Evolutionary conservation across 495 filamentous ascomycete genomes (phyloP).

Genomic region (Daldinia grandis): DNA sequence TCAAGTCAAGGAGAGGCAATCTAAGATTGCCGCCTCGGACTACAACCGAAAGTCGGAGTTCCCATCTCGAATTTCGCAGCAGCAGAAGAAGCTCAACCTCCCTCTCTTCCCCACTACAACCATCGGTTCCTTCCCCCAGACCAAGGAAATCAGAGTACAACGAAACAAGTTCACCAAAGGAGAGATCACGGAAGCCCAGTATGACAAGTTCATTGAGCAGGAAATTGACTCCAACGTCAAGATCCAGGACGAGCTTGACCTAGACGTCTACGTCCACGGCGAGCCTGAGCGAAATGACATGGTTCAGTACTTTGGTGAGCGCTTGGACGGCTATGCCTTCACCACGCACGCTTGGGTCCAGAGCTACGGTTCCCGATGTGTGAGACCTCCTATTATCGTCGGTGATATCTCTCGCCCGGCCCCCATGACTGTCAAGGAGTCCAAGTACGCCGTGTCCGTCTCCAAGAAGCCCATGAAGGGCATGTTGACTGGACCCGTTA

Average conservation of each 20-base stretch:
- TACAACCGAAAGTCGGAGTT: constrained; percentile 94
- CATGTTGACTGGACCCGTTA: constrained; percentile 99
- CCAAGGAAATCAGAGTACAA: constrained; percentile 94
- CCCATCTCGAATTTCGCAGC: constrained; percentile 79
- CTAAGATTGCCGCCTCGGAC: constrained; percentile 79
- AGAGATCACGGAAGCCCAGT: constrained; percentile 89
- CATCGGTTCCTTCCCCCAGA: constrained; percentile 99
- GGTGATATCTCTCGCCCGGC: constrained; percentile 95
- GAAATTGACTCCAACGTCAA: constrained; percentile 93
- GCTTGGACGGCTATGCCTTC: constrained; percentile 95
- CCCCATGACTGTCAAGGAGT: constrained; percentile 99
- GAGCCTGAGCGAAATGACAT: constrained; percentile 99
- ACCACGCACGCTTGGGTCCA: constrained; percentile 99
- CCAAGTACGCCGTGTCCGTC: constrained; percentile 94
- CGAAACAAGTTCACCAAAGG: constrained; percentile 98
- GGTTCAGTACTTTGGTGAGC: constrained; percentile 99
- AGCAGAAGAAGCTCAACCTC: constrained; percentile 87
- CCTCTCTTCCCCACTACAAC: constrained; percentile 98
- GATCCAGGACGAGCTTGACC: constrained; percentile 96
- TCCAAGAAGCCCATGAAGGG: constrained; percentile 99
- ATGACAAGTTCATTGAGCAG: constrained; percentile 98
- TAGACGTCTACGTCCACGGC: constrained; percentile 97
- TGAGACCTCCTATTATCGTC: constrained; percentile 96
- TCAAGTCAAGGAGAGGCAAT: constrained; percentile 92
- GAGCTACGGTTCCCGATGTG: constrained; percentile 96